Evolutionary conservation across 2,329 filamentous ascomycete species (phyloP), one percentile per base, ranked within the genome.

Genomic region (Colletotrichum coccodes): DNA sequence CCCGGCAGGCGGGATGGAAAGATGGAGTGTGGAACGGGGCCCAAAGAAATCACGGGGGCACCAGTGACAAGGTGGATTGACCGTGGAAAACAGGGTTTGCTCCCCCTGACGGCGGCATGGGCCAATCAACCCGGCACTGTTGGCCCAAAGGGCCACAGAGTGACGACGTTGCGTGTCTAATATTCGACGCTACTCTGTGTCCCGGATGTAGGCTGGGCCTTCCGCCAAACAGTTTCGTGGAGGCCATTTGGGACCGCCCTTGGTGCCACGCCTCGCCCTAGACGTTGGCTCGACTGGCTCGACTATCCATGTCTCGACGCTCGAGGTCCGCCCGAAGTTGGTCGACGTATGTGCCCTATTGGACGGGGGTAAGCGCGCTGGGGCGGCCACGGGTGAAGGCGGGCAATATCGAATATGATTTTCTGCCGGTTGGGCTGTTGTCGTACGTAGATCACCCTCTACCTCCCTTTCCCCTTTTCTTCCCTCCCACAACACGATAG

Each of bases 381-480:
- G 65, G 47, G 54, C 54, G 54, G 65, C 61, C 65, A 68, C 65
- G 61, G 65, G 32, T 36, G 54, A 60, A 65, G 61, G 65, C 61
- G 65, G 61, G 65, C 60, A 65, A 40, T 60, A 47, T 60, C 60
- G 54, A 68, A 68, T 68, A 65, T 68, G 60, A 53, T 40, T 65
- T 68, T 68, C 65, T 68, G 65, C 65, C 61, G 65, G 65, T 65
- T 68, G 61, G 65, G 65, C 60, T 60, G 53, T 40, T 62, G 58
- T 52, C 60, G 65, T 44, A 49, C 34, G 65, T 60, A 30, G 47
- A 54, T 56, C 49, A 6, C 46, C 28, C 34, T 52, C 46, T 42
- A 47, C 61, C 49, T 62, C 57, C 47, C 38, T 59, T 46, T 59
- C 49, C 34, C 52, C 30, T 28, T 36, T 65, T 64, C 54, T 60